phyloP scores from a whole-genome alignment of 495 filamentous ascomycete genomes.

The Neurospora pannonica region DNA sequence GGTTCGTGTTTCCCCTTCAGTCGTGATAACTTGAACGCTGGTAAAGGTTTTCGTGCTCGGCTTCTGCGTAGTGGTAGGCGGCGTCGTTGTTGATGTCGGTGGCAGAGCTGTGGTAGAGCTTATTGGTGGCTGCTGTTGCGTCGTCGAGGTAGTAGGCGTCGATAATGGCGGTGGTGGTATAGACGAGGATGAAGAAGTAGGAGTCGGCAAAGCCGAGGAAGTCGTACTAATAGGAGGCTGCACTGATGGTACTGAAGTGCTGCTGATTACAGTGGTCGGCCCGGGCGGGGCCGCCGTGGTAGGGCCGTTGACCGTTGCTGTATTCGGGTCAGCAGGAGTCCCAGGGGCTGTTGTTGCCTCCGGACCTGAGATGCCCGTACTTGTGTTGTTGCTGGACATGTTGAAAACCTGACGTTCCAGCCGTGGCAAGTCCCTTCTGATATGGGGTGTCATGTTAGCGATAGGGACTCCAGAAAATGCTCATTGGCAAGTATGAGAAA shows the following conservation, averaged over 20 bases:
- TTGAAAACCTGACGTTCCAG: constrained; percentile 28
- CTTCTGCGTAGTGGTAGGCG: constrained; percentile 9
- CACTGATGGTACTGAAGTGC: constrained; percentile 3
- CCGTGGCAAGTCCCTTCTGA: constrained; percentile 24
- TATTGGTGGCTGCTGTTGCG: constrained; percentile 10
- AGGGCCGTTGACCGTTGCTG: constrained; percentile 11
- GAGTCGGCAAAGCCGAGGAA: background rate
- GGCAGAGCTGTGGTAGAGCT: constrained; percentile 18
- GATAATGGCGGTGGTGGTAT: constrained; percentile 4
- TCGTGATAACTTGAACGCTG: constrained; percentile 3
- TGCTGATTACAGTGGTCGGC: background rate
- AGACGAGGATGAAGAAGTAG: constrained; percentile 3
- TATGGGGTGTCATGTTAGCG: constrained; percentile 33
- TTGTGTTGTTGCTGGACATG: constrained; percentile 38
- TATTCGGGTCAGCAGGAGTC: constrained; percentile 20
- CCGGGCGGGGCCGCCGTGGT: constrained; percentile 5
- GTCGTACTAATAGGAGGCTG: background rate
- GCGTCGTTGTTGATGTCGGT: constrained; percentile 16
- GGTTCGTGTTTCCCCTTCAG: constrained; percentile 7
- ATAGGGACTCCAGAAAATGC: background rate
- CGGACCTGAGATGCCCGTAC: constrained; percentile 14
- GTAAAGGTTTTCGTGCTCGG: background rate
- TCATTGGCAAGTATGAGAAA: background rate
- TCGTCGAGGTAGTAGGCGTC: constrained; percentile 3
- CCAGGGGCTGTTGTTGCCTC: constrained; percentile 11